Conservation (phyloP, 768 basidiomycete genomes). For the Mycena alexandri region DNA sequence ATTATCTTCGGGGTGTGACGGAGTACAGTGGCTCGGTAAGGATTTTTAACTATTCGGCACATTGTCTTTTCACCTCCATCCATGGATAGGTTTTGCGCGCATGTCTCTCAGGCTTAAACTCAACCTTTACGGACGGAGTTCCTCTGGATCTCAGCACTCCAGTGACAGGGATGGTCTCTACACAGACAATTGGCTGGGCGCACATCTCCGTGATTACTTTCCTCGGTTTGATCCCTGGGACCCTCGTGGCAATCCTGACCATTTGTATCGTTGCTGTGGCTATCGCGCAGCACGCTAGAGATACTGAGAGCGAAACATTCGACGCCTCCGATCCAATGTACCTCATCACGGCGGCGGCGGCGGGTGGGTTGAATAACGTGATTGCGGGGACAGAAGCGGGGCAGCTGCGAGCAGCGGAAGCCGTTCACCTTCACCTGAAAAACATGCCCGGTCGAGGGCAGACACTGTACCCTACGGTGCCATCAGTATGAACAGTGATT, state of each 20-base stretch:
- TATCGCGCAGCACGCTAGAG: background rate
- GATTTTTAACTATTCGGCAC: background rate
- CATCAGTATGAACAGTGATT: too few species aligned
- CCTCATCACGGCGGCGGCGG: background rate
- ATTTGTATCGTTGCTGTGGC: background rate
- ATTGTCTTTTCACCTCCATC: background rate
- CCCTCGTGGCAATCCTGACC: background rate
- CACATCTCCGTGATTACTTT: background rate
- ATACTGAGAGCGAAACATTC: background rate
- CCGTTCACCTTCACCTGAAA: background rate
- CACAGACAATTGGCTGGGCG: conserved; percentile 9
- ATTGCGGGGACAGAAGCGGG: background rate
- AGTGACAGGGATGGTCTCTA: background rate
- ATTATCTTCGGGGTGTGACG: conserved; percentile 4
- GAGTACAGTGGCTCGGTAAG: conserved; percentile 15
- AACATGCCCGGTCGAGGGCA: too few species aligned
- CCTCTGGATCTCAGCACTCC: background rate
- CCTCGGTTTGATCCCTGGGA: conserved; percentile 1
- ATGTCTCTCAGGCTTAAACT: background rate
- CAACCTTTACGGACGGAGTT: background rate
- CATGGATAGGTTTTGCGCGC: conserved; percentile 2
- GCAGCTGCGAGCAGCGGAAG: background rate
- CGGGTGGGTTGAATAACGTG: background rate
- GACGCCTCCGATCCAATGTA: background rate
- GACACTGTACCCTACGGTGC: too few species aligned